Base-by-base conservation (phyloP, 1,284 basidiomycete genomes). In the Sanghuangporus sanghuang region DNA sequence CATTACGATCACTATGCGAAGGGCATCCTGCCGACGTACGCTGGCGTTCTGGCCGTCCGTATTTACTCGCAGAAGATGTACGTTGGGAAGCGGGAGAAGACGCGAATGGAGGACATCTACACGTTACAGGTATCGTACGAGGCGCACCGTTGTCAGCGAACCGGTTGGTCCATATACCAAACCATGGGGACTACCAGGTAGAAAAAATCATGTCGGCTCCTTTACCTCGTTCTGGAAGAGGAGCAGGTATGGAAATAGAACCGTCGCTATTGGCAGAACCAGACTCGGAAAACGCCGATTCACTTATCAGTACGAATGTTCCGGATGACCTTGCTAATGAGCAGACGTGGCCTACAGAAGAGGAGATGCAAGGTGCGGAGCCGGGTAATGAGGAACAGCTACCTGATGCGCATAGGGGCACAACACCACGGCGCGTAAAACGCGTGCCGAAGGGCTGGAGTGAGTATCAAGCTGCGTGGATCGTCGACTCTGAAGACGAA, bases 271-370 rank as follows among this genome's bases (percentile, higher is more conserved):
- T 88, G 57, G 85, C 81, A 1, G 85, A 86, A 75, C 83, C 83
- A 9, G 80, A 85, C 59, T 74, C 81, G 0, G 87, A 89, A 6
- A 79, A 85, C 1, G 93, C 92, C 0, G 96, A 99, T 73, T 96
- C 96, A 5, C 79, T 98, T 36, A 84, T 93, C 2, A 93, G 92
- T 0, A 89, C 85, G 65, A 98, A 98, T 71, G 86, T 90, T 38
- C 92, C 92, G 0, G 95, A 98, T 70, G 86, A 93, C 65, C 82
- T 98, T 76, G 86, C 83, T 14, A 96, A 96, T 72, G 96, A 99
- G 72, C 96, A 99, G 76, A 99, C 96, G 0, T 98, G 96, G 96
- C 96, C 96, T 0, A 98, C 95, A 0, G 95, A 98, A 73, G 96
- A 98, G 69, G 96, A 98, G 74, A 93, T 99, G 87, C 79, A 79